A percentile compares a stretch with the other conserved stretches of the same genome.
Conservation (phyloP, 2,329 filamentous ascomycete species). For the Aspergillaceae sp. region DNA sequence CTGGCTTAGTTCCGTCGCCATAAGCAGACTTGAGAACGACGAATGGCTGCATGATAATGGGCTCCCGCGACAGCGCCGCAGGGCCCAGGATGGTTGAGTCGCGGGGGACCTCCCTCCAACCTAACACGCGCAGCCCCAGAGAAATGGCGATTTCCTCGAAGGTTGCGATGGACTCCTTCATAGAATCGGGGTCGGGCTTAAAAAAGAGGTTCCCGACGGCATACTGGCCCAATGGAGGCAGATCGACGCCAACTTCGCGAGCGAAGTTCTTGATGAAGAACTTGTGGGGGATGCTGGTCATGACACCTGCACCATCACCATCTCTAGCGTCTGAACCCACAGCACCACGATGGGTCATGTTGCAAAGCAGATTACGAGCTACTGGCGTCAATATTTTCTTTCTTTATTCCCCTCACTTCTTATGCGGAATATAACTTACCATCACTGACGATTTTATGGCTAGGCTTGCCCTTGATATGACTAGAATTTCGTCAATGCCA, state of each 20-base stretch:
- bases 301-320: constrained; percentile 96
- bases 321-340: constrained; percentile 97
- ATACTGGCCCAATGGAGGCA: constrained; percentile 86
- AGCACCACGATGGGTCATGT: constrained; percentile 99
- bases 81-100: constrained; percentile 90
- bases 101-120: constrained; percentile 91
- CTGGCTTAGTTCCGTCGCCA: constrained; percentile 69
- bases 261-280: constrained; percentile 99
- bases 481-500: constrained; percentile 36
- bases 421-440: constrained; percentile 49
- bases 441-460: constrained; percentile 99
- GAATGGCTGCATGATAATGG: constrained; percentile 90
- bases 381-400: background rate
- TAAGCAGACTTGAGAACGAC: constrained; percentile 81
- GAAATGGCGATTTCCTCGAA: constrained; percentile 91
- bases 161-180: constrained; percentile 81
- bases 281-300: constrained; percentile 97
- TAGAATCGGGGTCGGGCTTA: constrained; percentile 84
- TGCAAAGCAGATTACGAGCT: constrained; percentile 92
- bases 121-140: constrained; percentile 79
- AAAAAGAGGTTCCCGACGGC: constrained; percentile 97
- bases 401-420: background rate
- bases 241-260: constrained; percentile 75
- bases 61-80: constrained; percentile 86
- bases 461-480: constrained; percentile 93